phyloP scores from a whole-genome alignment of 108 stramenopile species.

The Parmales sp. region DNA sequence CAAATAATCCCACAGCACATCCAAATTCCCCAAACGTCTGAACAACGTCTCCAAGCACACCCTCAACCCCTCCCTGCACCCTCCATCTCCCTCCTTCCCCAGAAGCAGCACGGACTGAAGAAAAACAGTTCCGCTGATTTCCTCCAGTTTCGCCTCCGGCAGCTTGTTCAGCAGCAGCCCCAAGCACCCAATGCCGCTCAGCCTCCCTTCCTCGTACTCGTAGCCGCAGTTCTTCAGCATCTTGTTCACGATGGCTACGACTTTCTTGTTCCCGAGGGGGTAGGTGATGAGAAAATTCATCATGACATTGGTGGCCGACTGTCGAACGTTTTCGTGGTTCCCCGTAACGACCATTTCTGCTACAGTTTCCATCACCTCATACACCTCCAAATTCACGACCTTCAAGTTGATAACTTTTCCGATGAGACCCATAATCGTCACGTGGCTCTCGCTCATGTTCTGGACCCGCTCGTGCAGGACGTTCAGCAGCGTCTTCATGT shows the following conservation, averaged over 20 bases:
- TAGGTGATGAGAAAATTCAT: slow-evolving; percentile 72
- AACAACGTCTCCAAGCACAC: slow-evolving; percentile 45
- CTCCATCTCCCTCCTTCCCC: slow-evolving; percentile 71
- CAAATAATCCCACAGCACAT: slow-evolving; percentile 51
- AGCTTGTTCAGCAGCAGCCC: slow-evolving; percentile 48
- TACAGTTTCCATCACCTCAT: slow-evolving; percentile 73
- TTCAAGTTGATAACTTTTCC: slow-evolving; percentile 44
- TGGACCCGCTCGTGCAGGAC: too few relatives aligned
- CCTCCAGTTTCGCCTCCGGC: slow-evolving; percentile 51
- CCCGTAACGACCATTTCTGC: slow-evolving; percentile 49
- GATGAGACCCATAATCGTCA: slow-evolving; percentile 57
- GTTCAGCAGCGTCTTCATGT: too few relatives aligned
- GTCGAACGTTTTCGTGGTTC: background rate
- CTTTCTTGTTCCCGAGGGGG: slow-evolving; percentile 61
- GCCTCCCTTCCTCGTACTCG: slow-evolving; percentile 74
- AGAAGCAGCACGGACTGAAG: slow-evolving; percentile 73
- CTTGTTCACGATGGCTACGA: slow-evolving; percentile 64
- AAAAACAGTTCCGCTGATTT: slow-evolving; percentile 59
- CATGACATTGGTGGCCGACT: slow-evolving; percentile 38
- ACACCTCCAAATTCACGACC: slow-evolving; percentile 59
- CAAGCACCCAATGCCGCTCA: slow-evolving; percentile 57
- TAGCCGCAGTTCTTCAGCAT: slow-evolving; percentile 72
- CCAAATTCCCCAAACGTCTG: slow-evolving; percentile 42
- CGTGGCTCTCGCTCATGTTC: too few relatives aligned
- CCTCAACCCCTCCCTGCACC: slow-evolving; percentile 54